These are phyloP conservation scores for Stagonosporopsis rhizophila DNA, from an alignment of 2,329 filamentous ascomycete species.

Conservation along the genomic window DNA sequence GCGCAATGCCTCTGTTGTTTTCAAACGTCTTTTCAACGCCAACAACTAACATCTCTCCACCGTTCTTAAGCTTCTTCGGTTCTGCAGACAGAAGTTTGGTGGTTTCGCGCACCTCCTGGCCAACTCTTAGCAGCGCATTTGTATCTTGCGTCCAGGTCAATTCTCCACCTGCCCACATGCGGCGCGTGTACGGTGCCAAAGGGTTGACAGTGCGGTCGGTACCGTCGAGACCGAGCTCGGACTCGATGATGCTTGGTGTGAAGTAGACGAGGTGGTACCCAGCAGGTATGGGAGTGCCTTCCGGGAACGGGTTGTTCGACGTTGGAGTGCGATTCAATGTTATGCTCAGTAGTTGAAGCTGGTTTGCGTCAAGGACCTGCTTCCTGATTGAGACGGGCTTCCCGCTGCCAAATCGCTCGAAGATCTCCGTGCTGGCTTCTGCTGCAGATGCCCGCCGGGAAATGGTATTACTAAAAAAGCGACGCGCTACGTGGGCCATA, in stretches of 20 bases:
- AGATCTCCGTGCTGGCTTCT: conserved; percentile 41
- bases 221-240: conserved; percentile 76
- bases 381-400: conserved; percentile 40
- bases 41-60: conserved; percentile 65
- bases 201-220: conserved; percentile 83
- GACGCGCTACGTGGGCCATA: conserved; percentile 31
- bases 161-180: conserved; percentile 91
- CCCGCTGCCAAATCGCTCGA: conserved; percentile 37
- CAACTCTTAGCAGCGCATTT: conserved; percentile 32
- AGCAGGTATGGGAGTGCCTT: conserved; percentile 59
- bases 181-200: conserved; percentile 71
- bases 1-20: conserved; percentile 39
- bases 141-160: conserved; percentile 61
- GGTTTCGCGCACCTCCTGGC: conserved; percentile 52
- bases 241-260: conserved; percentile 71
- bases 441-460: conserved; percentile 31
- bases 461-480: conserved; percentile 29
- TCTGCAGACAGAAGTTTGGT: conserved; percentile 55
- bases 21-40: conserved; percentile 63
- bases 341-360: conserved; percentile 40
- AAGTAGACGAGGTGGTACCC: conserved; percentile 91
- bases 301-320: conserved; percentile 26
- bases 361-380: conserved; percentile 44
- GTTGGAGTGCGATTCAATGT: conserved; percentile 38
- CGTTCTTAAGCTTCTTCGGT: conserved; percentile 58